Percentiles rank a stretch among this genome's conserved stretches.
Conservation (phyloP, 345 rosid species). For the Anacardium occidentale region DNA sequence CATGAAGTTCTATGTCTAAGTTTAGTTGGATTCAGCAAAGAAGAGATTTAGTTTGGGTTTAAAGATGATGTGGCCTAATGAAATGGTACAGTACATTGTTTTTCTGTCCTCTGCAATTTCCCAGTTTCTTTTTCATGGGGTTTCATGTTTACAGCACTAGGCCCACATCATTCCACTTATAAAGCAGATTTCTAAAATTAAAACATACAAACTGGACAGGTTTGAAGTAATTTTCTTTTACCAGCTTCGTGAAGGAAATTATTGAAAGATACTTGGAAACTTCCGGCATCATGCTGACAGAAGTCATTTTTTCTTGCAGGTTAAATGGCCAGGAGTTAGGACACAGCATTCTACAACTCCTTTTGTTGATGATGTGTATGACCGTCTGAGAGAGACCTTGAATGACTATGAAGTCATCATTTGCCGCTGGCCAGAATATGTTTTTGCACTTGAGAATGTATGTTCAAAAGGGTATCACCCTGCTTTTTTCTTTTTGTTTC, state of each 20-base stretch:
- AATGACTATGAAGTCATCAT: constrained; percentile 82
- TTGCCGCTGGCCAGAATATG: constrained; percentile 95
- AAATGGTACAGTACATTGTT: neutral
- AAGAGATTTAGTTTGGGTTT: neutral
- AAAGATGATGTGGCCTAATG: neutral
- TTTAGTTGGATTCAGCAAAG: neutral
- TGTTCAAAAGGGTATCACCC: constrained; percentile 22
- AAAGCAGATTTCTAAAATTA: neutral
- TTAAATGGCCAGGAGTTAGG: constrained; percentile 92
- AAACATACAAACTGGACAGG: neutral
- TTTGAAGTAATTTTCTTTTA: neutral
- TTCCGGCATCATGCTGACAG: neutral
- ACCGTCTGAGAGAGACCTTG: constrained; percentile 70
- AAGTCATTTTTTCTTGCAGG: constrained; percentile 47
- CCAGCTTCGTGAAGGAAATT: neutral
- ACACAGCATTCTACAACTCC: constrained; percentile 96
- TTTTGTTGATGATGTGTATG: constrained; percentile 92
- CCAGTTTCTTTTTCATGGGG: neutral
- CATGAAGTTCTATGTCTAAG: neutral
- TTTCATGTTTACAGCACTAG: neutral
- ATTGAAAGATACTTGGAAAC: constrained; percentile 13
- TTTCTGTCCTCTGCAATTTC: neutral
- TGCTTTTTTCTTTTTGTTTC: neutral
- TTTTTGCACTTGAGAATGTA: constrained; percentile 89
- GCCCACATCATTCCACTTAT: neutral